Base-by-base conservation (phyloP, 164 flowering plant species). In the Liriodendron chinense region DNA sequence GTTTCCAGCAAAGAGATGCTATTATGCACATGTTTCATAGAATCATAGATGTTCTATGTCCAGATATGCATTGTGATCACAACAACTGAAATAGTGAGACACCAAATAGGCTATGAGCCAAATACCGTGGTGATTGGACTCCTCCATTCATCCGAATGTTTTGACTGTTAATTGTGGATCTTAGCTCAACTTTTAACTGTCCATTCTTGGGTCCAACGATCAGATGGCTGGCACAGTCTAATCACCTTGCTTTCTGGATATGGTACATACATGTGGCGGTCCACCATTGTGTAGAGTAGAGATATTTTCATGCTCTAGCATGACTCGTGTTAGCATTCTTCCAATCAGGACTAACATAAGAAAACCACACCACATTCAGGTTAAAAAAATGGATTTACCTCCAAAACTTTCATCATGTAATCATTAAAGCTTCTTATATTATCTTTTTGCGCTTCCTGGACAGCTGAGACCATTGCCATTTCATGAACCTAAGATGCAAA, bases 381-480 rank as follows among this genome's bases (percentile, higher is more conserved):
- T 34, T 34, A 10, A 13, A 20, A 72, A 56, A 71, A 53, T 24
- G 49, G 56, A 76, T 78, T 23, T 26, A 96, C 99, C 99, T 90
- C 90, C 84, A 94, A 79, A 78, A 91, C 97, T 78, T 88, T 87
- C 89, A 94, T 85, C 98, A 91, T 96, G 81, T 90, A 85, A 80
- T 92, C 95, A 88, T 89, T 89, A 73, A 96, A 96, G 81, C 93
- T 89, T 89, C 86, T 89, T 64, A 90, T 82, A 70, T 92, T 96
- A 81, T 94, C 99, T 84, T 91, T 96, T 78, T 96, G 99, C 75
- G 99, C 97, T 86, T 94, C 98, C 80, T 96, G 99, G 47, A 96
- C 82, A 80, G 97, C 94, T 72, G 99, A 92, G 65, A 92, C 88
- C 95, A 94, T 92, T 75, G 97, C 89, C 98, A 96, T 94, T 82